These are phyloP conservation scores for Lentinula aciculospora DNA, from an alignment of 768 basidiomycete genomes.

Conservation along the genomic window DNA sequence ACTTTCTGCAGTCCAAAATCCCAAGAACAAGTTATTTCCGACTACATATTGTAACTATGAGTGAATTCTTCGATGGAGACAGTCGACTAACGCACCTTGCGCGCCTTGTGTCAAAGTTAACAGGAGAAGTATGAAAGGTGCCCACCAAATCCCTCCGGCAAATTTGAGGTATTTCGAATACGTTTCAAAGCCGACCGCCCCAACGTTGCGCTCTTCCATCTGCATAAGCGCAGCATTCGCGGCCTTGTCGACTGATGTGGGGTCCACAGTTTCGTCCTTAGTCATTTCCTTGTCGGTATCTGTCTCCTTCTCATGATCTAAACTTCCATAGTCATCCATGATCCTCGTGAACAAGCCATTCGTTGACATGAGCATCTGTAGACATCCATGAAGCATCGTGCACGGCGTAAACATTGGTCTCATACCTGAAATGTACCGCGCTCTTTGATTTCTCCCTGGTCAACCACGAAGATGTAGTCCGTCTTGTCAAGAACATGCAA, in stretches of 20 bases:
- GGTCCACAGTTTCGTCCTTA: slow-evolving; percentile 6
- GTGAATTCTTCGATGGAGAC: background rate
- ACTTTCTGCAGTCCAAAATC: slow-evolving; percentile 62
- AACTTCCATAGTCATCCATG: slow-evolving; percentile 52
- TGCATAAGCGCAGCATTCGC: slow-evolving; percentile 9
- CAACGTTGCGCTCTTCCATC: slow-evolving; percentile 50
- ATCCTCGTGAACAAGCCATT: slow-evolving; percentile 7
- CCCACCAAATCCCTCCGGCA: slow-evolving; percentile 44
- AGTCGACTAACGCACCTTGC: slow-evolving; percentile 30
- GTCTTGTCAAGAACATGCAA: slow-evolving; percentile 52
- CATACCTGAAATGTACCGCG: slow-evolving; percentile 53
- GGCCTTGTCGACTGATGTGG: slow-evolving; percentile 7
- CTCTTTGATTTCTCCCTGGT: slow-evolving; percentile 53
- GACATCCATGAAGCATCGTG: background rate
- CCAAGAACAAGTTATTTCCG: slow-evolving; percentile 62
- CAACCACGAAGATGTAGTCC: slow-evolving; percentile 63
- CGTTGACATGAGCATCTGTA: slow-evolving; percentile 7
- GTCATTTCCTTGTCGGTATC: background rate
- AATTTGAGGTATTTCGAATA: slow-evolving; percentile 43
- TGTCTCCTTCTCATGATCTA: slow-evolving; percentile 19
- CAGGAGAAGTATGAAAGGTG: slow-evolving; percentile 38
- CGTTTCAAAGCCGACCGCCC: slow-evolving; percentile 42
- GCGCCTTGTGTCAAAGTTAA: slow-evolving; percentile 44
- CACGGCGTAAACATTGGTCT: background rate
- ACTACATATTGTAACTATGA: slow-evolving; percentile 26